Evolutionary conservation across 108 stramenopile species (phyloP).

Genomic region (Conticribra guillardii): DNA sequence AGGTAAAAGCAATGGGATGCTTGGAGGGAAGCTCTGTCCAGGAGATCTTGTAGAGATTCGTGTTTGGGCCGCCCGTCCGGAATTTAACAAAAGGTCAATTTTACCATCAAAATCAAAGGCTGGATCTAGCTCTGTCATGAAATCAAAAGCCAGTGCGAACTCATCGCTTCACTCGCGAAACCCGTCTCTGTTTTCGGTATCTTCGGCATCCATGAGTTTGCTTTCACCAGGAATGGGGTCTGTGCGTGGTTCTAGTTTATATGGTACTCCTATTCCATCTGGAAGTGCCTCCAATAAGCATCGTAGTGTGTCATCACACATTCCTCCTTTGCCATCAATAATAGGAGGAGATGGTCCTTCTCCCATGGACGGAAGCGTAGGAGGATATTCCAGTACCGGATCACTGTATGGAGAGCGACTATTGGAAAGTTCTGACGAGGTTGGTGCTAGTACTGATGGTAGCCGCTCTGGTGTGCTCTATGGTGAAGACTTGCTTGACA

Average conservation of each 20-base stretch:
- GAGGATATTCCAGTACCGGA: background rate
- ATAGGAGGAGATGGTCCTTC: constrained; percentile 18
- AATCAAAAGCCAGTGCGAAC: background rate
- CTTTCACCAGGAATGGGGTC: constrained; percentile 6
- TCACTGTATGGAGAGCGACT: background rate
- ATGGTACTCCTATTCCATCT: background rate
- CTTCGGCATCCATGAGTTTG: constrained; percentile 5
- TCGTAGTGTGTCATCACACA: background rate
- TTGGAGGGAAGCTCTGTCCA: constrained; percentile 18
- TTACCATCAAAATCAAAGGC: constrained; percentile 11
- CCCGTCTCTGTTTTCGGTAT: constrained; percentile 24
- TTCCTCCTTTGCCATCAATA: constrained; percentile 16
- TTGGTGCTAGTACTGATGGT: constrained; percentile 2
- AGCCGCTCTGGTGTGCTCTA: constrained; percentile 3
- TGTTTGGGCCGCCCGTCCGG: constrained; percentile 72
- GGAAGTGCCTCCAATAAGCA: background rate
- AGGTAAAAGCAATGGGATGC: constrained; percentile 8
- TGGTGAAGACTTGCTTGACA: constrained; percentile 3
- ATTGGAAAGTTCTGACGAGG: background rate
- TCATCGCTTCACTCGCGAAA: constrained; percentile 31
- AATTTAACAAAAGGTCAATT: constrained; percentile 5
- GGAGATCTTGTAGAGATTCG: constrained; percentile 82
- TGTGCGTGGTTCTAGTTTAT: background rate
- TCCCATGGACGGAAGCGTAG: background rate
- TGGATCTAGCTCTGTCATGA: constrained; percentile 12